Evolutionary conservation across 768 basidiomycete genomes (phyloP).

Genomic region (Panus rudis): DNA sequence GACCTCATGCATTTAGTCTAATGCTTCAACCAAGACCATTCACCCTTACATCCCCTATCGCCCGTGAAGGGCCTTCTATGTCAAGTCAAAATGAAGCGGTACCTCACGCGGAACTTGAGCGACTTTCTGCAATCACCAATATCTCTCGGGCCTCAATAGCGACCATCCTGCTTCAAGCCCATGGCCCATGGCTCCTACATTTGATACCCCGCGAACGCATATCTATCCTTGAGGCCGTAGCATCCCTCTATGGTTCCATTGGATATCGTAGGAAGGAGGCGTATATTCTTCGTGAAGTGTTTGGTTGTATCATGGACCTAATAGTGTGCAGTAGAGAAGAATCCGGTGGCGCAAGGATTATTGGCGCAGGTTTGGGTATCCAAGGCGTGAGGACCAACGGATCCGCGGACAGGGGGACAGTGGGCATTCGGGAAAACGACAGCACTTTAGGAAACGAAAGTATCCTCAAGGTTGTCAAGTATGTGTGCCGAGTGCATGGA

Average conservation of each 20-base stretch:
- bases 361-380: slow-evolving; percentile 40
- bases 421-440: slow-evolving; percentile 71
- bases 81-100: slow-evolving; percentile 5
- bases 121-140: slow-evolving; percentile 60
- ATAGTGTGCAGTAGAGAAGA: slow-evolving; percentile 82
- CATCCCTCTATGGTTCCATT: slow-evolving; percentile 70
- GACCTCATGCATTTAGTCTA: slow-evolving; percentile 64
- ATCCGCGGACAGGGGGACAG: slow-evolving; percentile 36
- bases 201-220: slow-evolving; percentile 74
- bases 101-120: slow-evolving; percentile 50
- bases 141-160: slow-evolving; percentile 67
- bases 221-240: slow-evolving; percentile 58
- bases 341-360: slow-evolving; percentile 39
- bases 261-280: slow-evolving; percentile 88
- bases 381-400: slow-evolving; percentile 34
- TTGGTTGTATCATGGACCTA: slow-evolving; percentile 79
- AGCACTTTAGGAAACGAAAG: slow-evolving; percentile 76
- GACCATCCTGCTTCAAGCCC: slow-evolving; percentile 56
- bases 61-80: slow-evolving; percentile 35
- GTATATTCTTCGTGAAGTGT: slow-evolving; percentile 76
- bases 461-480: slow-evolving; percentile 64
- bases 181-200: slow-evolving; percentile 84
- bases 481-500: slow-evolving; percentile 75
- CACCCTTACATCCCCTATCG: slow-evolving; percentile 53
- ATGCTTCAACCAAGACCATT: slow-evolving; percentile 75